Conservation (phyloP, 805 yeast species). For the Wickerhamiella siamensis region DNA sequence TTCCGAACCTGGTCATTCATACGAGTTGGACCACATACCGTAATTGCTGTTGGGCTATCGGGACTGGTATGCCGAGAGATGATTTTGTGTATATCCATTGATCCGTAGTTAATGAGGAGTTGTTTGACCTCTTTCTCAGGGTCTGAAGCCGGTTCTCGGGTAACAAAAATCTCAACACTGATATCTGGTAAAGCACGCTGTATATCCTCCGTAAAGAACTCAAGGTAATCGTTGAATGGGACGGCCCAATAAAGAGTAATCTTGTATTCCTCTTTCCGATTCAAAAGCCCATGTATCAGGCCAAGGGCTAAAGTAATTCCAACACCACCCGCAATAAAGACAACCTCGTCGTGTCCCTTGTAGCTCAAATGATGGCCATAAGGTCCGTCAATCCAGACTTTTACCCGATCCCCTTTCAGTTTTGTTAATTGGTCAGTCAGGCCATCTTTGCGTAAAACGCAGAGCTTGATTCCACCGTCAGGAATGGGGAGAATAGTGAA, state of each 20-base stretch:
- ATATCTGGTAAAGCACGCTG: not conserved
- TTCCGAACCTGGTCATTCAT: constrained; percentile 11
- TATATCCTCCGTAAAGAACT: constrained; percentile 8
- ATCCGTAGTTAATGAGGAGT: not conserved
- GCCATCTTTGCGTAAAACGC: constrained; percentile 12
- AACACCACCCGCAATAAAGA: constrained; percentile 43
- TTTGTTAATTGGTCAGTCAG: constrained; percentile 9
- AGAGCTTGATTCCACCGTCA: constrained; percentile 11
- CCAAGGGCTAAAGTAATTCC: constrained; percentile 39
- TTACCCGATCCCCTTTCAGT: constrained; percentile 17
- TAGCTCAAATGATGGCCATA: constrained; percentile 30
- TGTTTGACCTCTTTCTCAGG: not conserved
- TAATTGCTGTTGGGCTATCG: constrained; percentile 9
- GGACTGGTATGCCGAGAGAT: not conserved
- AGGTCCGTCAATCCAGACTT: constrained; percentile 43
- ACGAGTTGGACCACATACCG: constrained; percentile 14
- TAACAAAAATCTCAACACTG: constrained; percentile 2
- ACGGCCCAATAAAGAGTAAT: constrained; percentile 15
- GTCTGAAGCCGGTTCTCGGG: not conserved
- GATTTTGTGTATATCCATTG: not conserved
- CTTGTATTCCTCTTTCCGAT: not conserved
- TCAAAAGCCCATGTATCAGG: constrained; percentile 6
- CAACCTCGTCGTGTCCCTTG: constrained; percentile 27
- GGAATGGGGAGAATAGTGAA: constrained; percentile 33
- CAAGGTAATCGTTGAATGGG: constrained; percentile 4